Evolutionary conservation across 1,284 basidiomycete species (phyloP).

Genomic region (Takashimella koratensis): DNA sequence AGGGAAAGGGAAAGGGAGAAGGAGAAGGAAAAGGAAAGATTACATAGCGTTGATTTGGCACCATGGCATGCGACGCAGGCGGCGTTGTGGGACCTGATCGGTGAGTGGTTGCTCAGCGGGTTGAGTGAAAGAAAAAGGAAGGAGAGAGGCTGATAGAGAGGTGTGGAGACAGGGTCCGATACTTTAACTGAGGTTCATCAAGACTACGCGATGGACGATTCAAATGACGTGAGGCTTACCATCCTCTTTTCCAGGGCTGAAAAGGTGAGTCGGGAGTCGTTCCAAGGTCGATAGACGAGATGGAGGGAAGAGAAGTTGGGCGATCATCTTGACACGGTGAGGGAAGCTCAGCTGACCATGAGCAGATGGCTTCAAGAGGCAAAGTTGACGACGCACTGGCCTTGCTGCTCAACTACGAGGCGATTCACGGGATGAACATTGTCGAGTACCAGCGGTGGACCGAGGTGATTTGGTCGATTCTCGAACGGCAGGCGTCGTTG

Average conservation of each 20-base stretch:
- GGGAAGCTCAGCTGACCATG: slow-evolving; percentile 6
- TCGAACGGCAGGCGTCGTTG: slow-evolving; percentile 24
- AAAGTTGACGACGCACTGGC: slow-evolving; percentile 31
- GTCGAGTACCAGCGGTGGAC: slow-evolving; percentile 37
- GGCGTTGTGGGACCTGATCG: slow-evolving; percentile 35
- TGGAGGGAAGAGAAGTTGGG: too few species aligned
- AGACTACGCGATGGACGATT: slow-evolving; percentile 22
- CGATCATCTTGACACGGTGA: slow-evolving; percentile 5
- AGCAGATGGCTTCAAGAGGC: slow-evolving; percentile 21
- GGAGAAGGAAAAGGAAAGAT: slow-evolving; percentile 9
- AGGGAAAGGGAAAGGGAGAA: not conserved
- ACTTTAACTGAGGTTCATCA: slow-evolving; percentile 37
- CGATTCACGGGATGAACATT: slow-evolving; percentile 21
- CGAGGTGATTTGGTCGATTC: slow-evolving; percentile 30
- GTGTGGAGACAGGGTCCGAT: slow-evolving; percentile 25
- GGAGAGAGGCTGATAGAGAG: too few species aligned
- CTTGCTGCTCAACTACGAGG: slow-evolving; percentile 23
- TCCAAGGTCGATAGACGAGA: too few species aligned
- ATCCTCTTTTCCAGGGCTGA: slow-evolving; percentile 25
- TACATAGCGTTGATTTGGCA: slow-evolving; percentile 13
- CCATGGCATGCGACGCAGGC: slow-evolving; percentile 41
- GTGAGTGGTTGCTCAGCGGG: slow-evolving; percentile 11
- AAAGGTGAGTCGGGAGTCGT: slow-evolving; percentile 32
- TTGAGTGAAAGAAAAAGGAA: too few species aligned
- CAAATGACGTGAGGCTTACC: slow-evolving; percentile 21